Evolutionary conservation across 257 asterid species (phyloP).

Genomic region (Buddleja alternifolia): DNA sequence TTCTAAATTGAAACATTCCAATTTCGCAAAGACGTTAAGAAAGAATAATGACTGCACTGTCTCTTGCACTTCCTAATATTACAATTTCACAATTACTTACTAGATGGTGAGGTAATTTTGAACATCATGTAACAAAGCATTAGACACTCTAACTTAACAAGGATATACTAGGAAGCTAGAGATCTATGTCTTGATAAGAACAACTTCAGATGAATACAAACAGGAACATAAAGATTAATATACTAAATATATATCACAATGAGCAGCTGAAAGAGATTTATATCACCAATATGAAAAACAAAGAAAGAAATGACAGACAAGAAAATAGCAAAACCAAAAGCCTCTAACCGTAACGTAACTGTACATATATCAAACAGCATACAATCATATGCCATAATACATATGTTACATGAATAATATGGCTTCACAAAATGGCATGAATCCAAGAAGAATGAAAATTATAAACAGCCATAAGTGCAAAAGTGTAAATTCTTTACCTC

Average conservation of each 20-base stretch:
- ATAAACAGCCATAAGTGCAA: neutral
- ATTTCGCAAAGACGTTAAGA: neutral
- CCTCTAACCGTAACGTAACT: neutral
- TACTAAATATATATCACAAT: neutral
- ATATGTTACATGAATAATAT: neutral
- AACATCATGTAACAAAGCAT: neutral
- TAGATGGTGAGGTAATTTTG: too few species aligned
- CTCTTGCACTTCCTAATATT: constrained; percentile 4
- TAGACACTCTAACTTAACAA: neutral
- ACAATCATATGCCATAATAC: neutral
- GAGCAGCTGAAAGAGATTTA: neutral
- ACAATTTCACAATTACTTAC: too few species aligned
- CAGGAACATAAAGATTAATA: neutral
- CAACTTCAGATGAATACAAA: neutral
- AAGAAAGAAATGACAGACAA: neutral
- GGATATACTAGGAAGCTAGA: neutral
- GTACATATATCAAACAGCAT: constrained; percentile 1
- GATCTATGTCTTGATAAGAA: neutral
- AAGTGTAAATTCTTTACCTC: constrained; percentile 58
- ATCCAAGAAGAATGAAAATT: constrained; percentile 12
- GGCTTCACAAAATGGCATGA: neutral
- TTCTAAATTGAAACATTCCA: neutral
- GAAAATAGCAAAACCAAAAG: neutral
- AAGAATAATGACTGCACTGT: neutral
- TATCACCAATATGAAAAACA: neutral